These are phyloP conservation scores for Pochonia chlamydosporia DNA, from an alignment of 2,329 filamentous ascomycete genomes.

Conservation along the genomic window DNA sequence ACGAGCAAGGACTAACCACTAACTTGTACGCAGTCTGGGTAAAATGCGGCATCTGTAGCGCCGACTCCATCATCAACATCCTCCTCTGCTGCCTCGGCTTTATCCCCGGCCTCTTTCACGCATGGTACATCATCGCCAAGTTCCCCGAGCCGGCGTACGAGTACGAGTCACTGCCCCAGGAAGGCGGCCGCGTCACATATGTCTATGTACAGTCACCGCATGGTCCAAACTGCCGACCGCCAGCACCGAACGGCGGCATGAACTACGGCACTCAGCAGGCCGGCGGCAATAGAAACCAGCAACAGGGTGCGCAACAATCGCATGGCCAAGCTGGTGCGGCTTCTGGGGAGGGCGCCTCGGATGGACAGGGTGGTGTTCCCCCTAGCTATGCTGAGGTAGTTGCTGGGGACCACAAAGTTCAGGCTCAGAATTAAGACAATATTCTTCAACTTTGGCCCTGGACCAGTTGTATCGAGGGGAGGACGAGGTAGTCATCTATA, in stretches of 20 bases:
- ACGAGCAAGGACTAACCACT: slow-evolving; percentile 7
- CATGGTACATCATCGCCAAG: slow-evolving; percentile 96
- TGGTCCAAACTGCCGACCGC: slow-evolving; percentile 29
- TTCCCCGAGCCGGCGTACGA: slow-evolving; percentile 71
- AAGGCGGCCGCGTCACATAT: slow-evolving; percentile 62
- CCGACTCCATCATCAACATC: slow-evolving; percentile 92
- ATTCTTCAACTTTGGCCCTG: neutral
- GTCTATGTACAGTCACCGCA: slow-evolving; percentile 61
- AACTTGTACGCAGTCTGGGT: slow-evolving; percentile 70
- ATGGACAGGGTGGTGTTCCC: slow-evolving; percentile 47
- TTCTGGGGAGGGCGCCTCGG: slow-evolving; percentile 33
- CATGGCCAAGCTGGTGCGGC: slow-evolving; percentile 26
- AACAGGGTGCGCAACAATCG: slow-evolving; percentile 23
- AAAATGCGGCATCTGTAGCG: slow-evolving; percentile 87
- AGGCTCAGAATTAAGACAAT: slow-evolving; percentile 37
- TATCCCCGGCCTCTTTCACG: slow-evolving; percentile 83
- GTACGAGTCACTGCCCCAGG: slow-evolving; percentile 60
- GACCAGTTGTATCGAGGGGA: neutral
- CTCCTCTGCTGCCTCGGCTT: slow-evolving; percentile 76
- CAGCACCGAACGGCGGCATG: slow-evolving; percentile 13
- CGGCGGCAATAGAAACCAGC: neutral
- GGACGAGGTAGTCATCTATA: neutral
- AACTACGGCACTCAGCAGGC: slow-evolving; percentile 13
- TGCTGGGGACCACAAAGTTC: slow-evolving; percentile 85
- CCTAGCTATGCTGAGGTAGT: slow-evolving; percentile 90